These are phyloP conservation scores for Aurantiochytrium sp. DNA, from an alignment of 108 stramenopile genomes.

Conservation along the genomic window DNA sequence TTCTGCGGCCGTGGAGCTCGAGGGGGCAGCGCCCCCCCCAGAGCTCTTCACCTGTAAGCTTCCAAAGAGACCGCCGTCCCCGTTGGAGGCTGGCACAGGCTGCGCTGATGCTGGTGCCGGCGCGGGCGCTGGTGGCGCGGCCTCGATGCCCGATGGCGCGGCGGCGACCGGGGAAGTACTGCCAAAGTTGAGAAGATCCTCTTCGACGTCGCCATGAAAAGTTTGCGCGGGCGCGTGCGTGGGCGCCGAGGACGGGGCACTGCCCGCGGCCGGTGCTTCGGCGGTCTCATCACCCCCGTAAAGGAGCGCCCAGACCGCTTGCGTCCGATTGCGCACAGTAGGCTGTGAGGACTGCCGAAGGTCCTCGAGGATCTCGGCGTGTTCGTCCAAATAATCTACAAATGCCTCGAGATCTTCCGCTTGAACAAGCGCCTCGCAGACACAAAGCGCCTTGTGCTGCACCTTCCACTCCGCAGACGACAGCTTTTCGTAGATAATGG, in stretches of 20 bases:
- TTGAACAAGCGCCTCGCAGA: not conserved
- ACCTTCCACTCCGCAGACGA: not conserved
- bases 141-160: not conserved
- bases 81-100: not conserved
- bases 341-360: not conserved
- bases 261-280: not conserved
- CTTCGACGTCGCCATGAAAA: too few species aligned
- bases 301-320: not conserved
- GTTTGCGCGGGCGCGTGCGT: too few species aligned
- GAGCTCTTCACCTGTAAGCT: not conserved
- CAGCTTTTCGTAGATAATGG: not conserved
- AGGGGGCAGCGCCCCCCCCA: not conserved
- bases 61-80: not conserved
- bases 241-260: too few species aligned
- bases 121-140: not conserved
- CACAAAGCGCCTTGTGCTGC: slow-evolving; percentile 7
- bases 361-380: slow-evolving; percentile 25
- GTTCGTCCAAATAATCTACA: slow-evolving; percentile 17
- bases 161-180: too few species aligned
- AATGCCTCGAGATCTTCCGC: not conserved
- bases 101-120: not conserved
- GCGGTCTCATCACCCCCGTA: not conserved
- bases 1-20: too few species aligned
- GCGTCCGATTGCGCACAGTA: not conserved
- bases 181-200: not conserved